Percentiles rank a stretch among this genome's conserved stretches.
Evolutionary conservation across 345 rosid species (phyloP).

Genomic region (Eucalyptus globulus): DNA sequence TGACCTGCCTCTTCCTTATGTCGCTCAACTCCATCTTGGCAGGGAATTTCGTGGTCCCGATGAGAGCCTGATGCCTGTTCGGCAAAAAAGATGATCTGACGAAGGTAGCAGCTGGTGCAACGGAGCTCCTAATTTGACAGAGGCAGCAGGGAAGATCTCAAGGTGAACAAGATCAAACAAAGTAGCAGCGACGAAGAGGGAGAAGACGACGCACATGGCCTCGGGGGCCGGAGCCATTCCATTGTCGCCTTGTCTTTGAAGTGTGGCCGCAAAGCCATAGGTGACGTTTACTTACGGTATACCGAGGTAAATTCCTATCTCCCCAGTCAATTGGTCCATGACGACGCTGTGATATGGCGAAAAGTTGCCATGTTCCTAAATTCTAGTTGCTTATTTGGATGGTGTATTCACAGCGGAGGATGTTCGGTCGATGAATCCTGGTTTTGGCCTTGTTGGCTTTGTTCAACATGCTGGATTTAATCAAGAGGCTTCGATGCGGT

Average conservation of each 20-base stretch:
- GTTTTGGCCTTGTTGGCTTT: too few species aligned
- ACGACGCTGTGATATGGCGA: accelerated
- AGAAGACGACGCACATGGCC: background rate
- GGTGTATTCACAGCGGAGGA: background rate
- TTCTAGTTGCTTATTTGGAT: background rate
- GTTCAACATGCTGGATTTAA: accelerated
- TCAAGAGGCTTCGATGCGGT: accelerated
- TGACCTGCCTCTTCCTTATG: too few species aligned
- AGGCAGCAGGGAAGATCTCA: too few species aligned
- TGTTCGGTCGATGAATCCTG: too few species aligned
- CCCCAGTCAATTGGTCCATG: background rate
- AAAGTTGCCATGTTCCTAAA: background rate
- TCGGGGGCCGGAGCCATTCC: background rate
- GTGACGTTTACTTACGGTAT: slow-evolving; percentile 4
- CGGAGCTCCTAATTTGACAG: too few species aligned
- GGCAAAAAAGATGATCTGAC: too few species aligned
- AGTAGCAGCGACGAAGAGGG: slow-evolving; percentile 9
- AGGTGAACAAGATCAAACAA: background rate
- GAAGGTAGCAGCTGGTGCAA: accelerated
- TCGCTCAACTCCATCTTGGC: too few species aligned
- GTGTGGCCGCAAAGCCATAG: slow-evolving; percentile 67
- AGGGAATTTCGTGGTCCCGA: accelerated
- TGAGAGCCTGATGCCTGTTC: too few species aligned
- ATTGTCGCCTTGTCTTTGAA: slow-evolving; percentile 18
- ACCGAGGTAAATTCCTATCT: background rate